Evolutionary conservation across 202 grass and related monocot species (phyloP).

Genomic region (Bolboschoenoplectus hybrid): DNA sequence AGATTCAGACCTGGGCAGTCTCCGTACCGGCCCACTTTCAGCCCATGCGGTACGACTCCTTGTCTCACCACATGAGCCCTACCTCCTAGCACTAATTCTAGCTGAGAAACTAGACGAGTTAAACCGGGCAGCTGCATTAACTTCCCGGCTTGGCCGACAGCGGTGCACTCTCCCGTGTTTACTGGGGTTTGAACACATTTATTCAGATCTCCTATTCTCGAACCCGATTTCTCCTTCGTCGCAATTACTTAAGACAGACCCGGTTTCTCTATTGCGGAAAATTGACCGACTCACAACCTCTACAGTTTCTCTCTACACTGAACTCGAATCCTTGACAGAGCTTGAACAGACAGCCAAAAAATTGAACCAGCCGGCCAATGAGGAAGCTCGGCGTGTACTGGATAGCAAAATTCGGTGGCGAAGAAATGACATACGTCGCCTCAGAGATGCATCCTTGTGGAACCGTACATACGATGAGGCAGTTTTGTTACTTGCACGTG

Average conservation of each 20-base stretch:
- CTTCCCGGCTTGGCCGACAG: slow-evolving; percentile 63
- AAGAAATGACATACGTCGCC: slow-evolving; percentile 62
- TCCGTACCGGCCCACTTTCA: slow-evolving; percentile 56
- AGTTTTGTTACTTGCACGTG: slow-evolving; percentile 76
- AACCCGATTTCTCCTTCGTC: slow-evolving; percentile 35
- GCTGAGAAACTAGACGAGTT: slow-evolving; percentile 92
- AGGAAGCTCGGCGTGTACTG: slow-evolving; percentile 64
- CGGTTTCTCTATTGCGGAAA: slow-evolving; percentile 64
- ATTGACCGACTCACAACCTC: slow-evolving; percentile 76
- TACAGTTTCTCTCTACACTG: slow-evolving; percentile 73
- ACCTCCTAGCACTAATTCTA: slow-evolving; percentile 72
- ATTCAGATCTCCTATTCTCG: slow-evolving; percentile 73
- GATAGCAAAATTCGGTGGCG: slow-evolving; percentile 78
- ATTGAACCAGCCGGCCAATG: slow-evolving; percentile 49
- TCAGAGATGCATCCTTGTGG: slow-evolving; percentile 81
- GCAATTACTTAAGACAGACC: slow-evolving; percentile 46
- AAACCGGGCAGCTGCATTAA: slow-evolving; percentile 75
- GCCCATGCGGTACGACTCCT: slow-evolving; percentile 73
- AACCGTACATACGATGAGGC: slow-evolving; percentile 81
- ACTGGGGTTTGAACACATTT: slow-evolving; percentile 87
- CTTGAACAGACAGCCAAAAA: slow-evolving; percentile 78
- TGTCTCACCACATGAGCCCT: slow-evolving; percentile 67
- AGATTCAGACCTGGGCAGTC: slow-evolving; percentile 56
- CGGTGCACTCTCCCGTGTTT: slow-evolving; percentile 67
- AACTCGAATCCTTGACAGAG: slow-evolving; percentile 72